These are phyloP conservation scores for Asparagopsis taxiformis DNA, from an alignment of 31 red algal genomes.

Conservation along the genomic window DNA sequence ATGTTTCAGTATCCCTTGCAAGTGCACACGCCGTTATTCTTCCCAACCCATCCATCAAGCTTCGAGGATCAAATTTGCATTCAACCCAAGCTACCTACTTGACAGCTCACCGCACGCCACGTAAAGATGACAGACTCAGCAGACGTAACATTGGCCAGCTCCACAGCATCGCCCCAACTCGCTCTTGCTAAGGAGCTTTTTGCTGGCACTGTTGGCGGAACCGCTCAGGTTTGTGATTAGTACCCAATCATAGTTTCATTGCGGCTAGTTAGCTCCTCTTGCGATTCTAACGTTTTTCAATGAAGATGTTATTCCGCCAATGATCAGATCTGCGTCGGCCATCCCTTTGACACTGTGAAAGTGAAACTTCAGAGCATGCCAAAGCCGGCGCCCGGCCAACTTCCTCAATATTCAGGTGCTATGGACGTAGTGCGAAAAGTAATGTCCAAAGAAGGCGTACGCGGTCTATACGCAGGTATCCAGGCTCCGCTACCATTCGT, in stretches of 20 bases:
- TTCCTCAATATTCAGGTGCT: slow-evolving; percentile 56
- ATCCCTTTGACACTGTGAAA: slow-evolving; percentile 92
- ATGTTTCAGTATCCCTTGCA: too few relatives aligned
- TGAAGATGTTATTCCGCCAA: neutral
- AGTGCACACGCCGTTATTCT: too few relatives aligned
- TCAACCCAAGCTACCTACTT: too few relatives aligned
- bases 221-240: slow-evolving; percentile 42
- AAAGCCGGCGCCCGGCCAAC: slow-evolving; percentile 31
- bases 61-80: too few relatives aligned
- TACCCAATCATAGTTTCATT: neutral
- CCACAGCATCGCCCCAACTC: neutral
- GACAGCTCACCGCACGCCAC: too few relatives aligned
- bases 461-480: slow-evolving; percentile 79
- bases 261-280: neutral
- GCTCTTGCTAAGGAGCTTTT: slow-evolving; percentile 44
- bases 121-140: neutral
- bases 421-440: slow-evolving; percentile 67
- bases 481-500: slow-evolving; percentile 82
- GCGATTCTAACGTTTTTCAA: neutral
- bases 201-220: slow-evolving; percentile 71
- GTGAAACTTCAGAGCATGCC: slow-evolving; percentile 85
- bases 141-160: neutral
- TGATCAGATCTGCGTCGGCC: slow-evolving; percentile 54
- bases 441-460: slow-evolving; percentile 48
- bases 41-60: too few relatives aligned